These are phyloP conservation scores for Castanospermum australe DNA, from an alignment of 306 rosid genomes.

Conservation along the genomic window DNA sequence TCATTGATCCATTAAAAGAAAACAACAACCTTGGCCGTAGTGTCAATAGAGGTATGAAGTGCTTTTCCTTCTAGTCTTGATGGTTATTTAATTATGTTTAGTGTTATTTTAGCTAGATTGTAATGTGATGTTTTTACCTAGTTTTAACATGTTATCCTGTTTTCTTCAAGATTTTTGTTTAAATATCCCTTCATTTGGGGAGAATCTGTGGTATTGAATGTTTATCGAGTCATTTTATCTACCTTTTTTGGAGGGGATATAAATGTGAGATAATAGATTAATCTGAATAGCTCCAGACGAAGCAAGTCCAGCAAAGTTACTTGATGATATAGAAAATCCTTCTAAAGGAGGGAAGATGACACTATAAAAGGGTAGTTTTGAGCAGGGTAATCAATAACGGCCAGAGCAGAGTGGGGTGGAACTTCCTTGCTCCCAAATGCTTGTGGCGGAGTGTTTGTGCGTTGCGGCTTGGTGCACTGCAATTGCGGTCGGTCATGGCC, in stretches of 20 bases:
- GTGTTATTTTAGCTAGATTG: conserved; percentile 4
- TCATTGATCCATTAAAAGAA: conserved; percentile 88
- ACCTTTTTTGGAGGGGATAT: background rate
- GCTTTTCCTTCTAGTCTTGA: conserved; percentile 14
- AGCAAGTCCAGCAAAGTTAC: background rate
- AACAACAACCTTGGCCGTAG: conserved; percentile 97
- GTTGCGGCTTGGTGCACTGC: too few relatives aligned
- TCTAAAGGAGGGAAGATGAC: background rate
- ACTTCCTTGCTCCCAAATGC: too few relatives aligned
- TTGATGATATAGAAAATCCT: background rate
- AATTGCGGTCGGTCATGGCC: too few relatives aligned
- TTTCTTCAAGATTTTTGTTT: background rate
- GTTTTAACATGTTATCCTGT: conserved; percentile 3
- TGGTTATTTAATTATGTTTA: background rate
- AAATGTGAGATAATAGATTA: background rate
- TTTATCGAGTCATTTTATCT: background rate
- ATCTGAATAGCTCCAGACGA: background rate
- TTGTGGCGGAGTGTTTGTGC: too few relatives aligned
- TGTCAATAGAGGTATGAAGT: conserved; percentile 70
- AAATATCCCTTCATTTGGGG: background rate
- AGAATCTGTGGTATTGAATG: background rate
- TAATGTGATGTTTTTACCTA: background rate
- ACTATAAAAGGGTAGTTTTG: background rate
- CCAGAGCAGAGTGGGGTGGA: too few relatives aligned
- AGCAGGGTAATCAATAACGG: background rate